Evolutionary conservation across 805 yeast species (phyloP), one percentile per base, ranked within the genome.

Genomic region (Debaryomyces maramus): DNA sequence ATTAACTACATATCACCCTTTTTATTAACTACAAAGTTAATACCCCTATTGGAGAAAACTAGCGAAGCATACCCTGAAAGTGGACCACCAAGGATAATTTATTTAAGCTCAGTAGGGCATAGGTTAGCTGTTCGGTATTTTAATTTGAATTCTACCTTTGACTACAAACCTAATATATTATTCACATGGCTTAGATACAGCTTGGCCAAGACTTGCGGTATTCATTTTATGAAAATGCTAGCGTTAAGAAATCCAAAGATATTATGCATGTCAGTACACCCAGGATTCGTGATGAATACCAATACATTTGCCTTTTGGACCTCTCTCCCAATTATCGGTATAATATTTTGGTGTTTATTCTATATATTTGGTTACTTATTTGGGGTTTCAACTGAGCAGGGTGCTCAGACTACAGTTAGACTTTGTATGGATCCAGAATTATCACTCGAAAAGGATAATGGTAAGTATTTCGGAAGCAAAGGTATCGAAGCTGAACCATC

Each of bases 261-360:
- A 7, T 58, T 81, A 27, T 79, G 82, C 41, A 60, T 78, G 26
- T 73, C 88, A 2, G 85, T 86, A 3, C 90, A 87, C 52, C 96
- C 96, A 0, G 96, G 96, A 0, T 74, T 86, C 47, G 87, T 86
- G n/a, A 82, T 88, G 85, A 81, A 81, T 51, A 82, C 96, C 2
- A 83, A 83, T 48, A 59, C 84, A 34, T 85, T 84, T 56, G 70
- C 83, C 33, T 85, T 84, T 56, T 84, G 89, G 81, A 85, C 91
- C 2, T 65, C 88, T 40, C 65, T 84, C 11, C 95, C 95, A 0
- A 65, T 87, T 4, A 71, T 88, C n/a, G 96, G 96, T 0, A 71
- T 80, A 1, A 51, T 83, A 24, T 85, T 85, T 49, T 81, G 90
- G 88, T 61, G 83, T 28, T 59, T 78, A 7, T 85, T 86, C 57